A percentile compares a stretch with the other conserved stretches of the same genome.
These are phyloP conservation scores for Massarina eburnea DNA, from an alignment of 2,329 filamentous ascomycete species.

Conservation along the genomic window DNA sequence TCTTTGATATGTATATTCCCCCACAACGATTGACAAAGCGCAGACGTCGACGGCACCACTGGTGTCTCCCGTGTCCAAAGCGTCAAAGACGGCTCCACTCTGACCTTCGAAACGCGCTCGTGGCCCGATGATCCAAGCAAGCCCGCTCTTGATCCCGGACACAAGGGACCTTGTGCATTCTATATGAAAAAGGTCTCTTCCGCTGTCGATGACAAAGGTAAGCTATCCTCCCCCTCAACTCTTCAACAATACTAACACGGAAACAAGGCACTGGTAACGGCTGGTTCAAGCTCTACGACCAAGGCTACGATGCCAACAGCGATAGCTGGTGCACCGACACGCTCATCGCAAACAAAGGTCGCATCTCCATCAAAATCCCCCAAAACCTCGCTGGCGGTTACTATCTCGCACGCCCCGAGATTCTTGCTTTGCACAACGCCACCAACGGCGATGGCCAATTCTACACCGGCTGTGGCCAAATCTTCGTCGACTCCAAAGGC, in stretches of 20 bases:
- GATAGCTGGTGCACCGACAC: constrained; percentile 71
- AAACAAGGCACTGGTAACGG: constrained; percentile 55
- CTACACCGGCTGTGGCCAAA: constrained; percentile 71
- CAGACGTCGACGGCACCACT: constrained; percentile 52
- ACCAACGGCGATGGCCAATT: constrained; percentile 63
- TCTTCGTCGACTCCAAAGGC: constrained; percentile 60
- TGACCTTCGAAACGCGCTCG: constrained; percentile 68
- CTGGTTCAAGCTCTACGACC: constrained; percentile 79
- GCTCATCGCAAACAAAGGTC: constrained; percentile 65
- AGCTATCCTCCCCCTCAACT: not conserved
- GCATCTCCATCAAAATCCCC: constrained; percentile 65
- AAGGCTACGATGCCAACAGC: constrained; percentile 61
- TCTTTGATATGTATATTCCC: too few relatives aligned
- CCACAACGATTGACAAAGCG: constrained; percentile 12
- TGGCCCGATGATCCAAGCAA: constrained; percentile 59
- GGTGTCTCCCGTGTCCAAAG: constrained; percentile 53
- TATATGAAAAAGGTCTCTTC: constrained; percentile 71
- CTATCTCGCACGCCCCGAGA: constrained; percentile 72
- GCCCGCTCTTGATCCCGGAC: constrained; percentile 61
- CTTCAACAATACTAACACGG: constrained; percentile 6
- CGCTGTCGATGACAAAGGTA: constrained; percentile 53
- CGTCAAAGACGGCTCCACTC: constrained; percentile 53
- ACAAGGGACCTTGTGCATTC: constrained; percentile 70
- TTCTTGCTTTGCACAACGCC: constrained; percentile 68
- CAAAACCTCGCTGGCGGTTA: constrained; percentile 62